These are phyloP conservation scores for Kwoniella heveanensis DNA, from an alignment of 768 basidiomycete species.

Conservation along the genomic window DNA sequence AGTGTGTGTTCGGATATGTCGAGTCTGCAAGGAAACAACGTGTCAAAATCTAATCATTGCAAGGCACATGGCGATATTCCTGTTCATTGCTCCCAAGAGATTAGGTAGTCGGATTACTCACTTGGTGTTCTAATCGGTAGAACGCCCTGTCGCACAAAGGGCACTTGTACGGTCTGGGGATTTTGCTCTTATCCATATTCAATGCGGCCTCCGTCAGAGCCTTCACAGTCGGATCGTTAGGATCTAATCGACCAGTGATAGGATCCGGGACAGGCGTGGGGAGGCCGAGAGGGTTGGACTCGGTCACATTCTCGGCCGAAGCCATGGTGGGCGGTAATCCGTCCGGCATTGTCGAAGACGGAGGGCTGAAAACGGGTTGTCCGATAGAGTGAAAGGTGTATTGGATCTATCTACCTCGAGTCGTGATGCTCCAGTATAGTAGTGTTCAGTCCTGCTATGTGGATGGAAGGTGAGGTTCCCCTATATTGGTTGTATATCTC, in stretches of 20 bases:
- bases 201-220: conserved; percentile 57
- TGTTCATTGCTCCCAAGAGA: too few relatives aligned
- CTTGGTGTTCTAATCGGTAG: conserved; percentile 94
- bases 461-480: too few relatives aligned
- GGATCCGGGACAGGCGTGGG: conserved; percentile 50
- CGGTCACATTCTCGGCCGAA: conserved; percentile 20
- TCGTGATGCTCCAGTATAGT: too few relatives aligned
- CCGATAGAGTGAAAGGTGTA: not conserved
- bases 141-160: conserved; percentile 95
- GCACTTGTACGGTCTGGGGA: conserved; percentile 89
- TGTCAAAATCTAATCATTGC: not conserved
- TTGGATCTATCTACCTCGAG: too few relatives aligned
- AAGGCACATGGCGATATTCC: not conserved
- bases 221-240: conserved; percentile 57
- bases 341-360: conserved; percentile 27
- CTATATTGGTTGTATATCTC: not conserved
- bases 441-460: too few relatives aligned
- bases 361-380: not conserved
- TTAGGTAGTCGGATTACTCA: too few relatives aligned
- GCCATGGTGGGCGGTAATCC: conserved; percentile 29
- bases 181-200: conserved; percentile 60
- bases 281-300: conserved; percentile 22
- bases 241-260: conserved; percentile 56
- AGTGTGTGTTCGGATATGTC: conserved; percentile 96
- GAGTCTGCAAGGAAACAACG: conserved; percentile 64